Conservation (phyloP, 2,329 filamentous ascomycete species). For the Aspergillus persii region DNA sequence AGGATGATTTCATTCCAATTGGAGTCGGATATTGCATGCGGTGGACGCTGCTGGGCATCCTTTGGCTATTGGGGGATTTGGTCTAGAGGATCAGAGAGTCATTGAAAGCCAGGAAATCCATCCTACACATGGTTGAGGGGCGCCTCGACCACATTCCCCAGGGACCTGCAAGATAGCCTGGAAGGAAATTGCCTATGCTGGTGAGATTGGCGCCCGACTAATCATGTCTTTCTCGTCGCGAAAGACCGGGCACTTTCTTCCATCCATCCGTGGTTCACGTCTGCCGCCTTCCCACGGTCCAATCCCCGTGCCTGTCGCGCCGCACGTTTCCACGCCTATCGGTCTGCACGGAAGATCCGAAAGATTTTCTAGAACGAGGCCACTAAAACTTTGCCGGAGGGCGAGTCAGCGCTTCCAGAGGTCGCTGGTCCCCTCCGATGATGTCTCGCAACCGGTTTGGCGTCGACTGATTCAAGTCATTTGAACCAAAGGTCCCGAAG, state of each 20-base stretch:
- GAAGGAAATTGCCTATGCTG: too few species aligned
- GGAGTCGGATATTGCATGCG: not conserved
- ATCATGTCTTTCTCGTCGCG: too few species aligned
- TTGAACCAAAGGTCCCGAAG: too few species aligned
- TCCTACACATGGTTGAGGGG: not conserved
- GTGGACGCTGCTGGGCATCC: too few species aligned
- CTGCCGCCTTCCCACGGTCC: slow-evolving; percentile 9
- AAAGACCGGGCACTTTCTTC: not conserved
- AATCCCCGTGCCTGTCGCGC: slow-evolving; percentile 12
- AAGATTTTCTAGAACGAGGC: slow-evolving; percentile 21
- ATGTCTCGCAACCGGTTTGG: not conserved
- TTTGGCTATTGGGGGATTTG: too few species aligned
- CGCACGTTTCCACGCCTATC: slow-evolving; percentile 12
- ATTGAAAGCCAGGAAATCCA: not conserved
- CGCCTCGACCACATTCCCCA: too few species aligned
- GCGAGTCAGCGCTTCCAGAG: not conserved
- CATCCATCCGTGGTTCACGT: slow-evolving; percentile 3
- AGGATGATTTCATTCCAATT: too few species aligned
- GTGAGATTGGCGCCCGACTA: too few species aligned
- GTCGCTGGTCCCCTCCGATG: not conserved
- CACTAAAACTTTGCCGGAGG: not conserved
- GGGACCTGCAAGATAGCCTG: too few species aligned
- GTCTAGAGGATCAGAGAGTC: too few species aligned
- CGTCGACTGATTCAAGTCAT: not conserved
- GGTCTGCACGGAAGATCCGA: slow-evolving; percentile 21